Conservation (phyloP, 345 rosid species). For the Dovyalis caffra region DNA sequence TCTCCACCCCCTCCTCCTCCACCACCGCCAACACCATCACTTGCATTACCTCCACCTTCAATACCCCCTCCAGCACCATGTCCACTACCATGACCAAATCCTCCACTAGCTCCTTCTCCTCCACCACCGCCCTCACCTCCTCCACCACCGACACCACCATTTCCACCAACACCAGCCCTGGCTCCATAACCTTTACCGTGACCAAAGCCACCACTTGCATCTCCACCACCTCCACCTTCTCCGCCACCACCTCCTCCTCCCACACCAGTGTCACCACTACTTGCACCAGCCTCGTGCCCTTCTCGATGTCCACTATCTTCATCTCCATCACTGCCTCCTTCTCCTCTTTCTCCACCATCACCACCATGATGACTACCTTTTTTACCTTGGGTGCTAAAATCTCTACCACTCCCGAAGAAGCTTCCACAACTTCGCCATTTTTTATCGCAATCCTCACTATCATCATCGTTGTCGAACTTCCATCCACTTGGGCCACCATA, state of each 20-base stretch:
- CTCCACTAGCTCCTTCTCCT: not conserved
- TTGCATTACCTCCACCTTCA: conserved; percentile 18
- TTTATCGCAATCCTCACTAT: conserved; percentile 31
- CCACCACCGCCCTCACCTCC: conserved; percentile 29
- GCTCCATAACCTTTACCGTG: not conserved
- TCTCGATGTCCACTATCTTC: too few species aligned
- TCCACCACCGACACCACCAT: conserved; percentile 1
- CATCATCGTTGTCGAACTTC: conserved; percentile 12
- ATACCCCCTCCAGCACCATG: conserved; percentile 5
- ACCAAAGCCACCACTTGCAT: too few species aligned
- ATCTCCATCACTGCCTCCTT: too few species aligned
- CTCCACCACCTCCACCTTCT: not conserved
- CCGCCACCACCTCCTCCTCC: conserved; percentile 9
- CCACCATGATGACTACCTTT: not conserved
- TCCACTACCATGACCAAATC: not conserved
- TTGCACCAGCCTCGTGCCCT: too few species aligned
- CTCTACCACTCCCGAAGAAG: conserved; percentile 29
- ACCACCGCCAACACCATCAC: conserved; percentile 20
- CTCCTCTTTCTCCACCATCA: too few species aligned
- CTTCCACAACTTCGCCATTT: conserved; percentile 58
- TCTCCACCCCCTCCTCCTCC: conserved; percentile 29
- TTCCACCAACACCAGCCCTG: conserved; percentile 7
- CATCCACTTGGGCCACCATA: conserved; percentile 17
- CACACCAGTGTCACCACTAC: not conserved
- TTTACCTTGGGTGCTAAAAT: not conserved